Base-by-base conservation (phyloP, 176 grass and related monocot genomes). In the Carex littledalei region DNA sequence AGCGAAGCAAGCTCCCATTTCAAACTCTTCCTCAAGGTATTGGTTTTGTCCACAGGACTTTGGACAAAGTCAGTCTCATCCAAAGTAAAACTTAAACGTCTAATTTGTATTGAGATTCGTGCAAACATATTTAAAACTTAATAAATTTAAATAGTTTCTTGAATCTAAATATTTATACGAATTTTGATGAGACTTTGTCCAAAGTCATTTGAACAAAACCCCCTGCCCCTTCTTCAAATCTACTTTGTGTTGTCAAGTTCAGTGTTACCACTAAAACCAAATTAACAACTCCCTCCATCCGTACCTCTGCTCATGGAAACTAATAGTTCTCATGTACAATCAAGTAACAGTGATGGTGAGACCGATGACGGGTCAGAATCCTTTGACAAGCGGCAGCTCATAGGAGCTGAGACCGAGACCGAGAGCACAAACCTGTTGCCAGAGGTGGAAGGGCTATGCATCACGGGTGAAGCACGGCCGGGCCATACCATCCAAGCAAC, bases 361-460 rank as follows among this genome's bases (percentile, higher is more conserved):
- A 20, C 15, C 10, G 78, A 88, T 6, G 75, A 81, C 3, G 20
- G 60, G 24, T 86, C 85, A 1, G 85, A 79, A 39, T 86, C 85
- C 14, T 86, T 86, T 3, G 85, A 56, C 24, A 67, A n/a, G 20
- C 43, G 75, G 43, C 85, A 67, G 41, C 52, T 86, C 57, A 66
- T 79, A 55, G 85, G 37, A 3, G 85, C 85, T 20, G 85, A 86
- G 24, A 50, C 14, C 6, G 75, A 86, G 24, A 50, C 20, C 6
- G 75, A 86, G 0, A 59, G 52, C n/a, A 24, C 35, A 8, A 39
- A 66, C 22, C 32, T 21, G 5, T 2, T 80, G 18, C 85, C 85
- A 15, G 37, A 26, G 41, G 39, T 81, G 34, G 85, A 86, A 41
- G 75, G 75, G 18, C 59, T 86, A 21, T 5, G 34, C 34, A 86